Evolutionary conservation across 2,329 filamentous ascomycete genomes (phyloP), one percentile per base, ranked within the genome.

Genomic region (Microdochium trichocladiopsis): DNA sequence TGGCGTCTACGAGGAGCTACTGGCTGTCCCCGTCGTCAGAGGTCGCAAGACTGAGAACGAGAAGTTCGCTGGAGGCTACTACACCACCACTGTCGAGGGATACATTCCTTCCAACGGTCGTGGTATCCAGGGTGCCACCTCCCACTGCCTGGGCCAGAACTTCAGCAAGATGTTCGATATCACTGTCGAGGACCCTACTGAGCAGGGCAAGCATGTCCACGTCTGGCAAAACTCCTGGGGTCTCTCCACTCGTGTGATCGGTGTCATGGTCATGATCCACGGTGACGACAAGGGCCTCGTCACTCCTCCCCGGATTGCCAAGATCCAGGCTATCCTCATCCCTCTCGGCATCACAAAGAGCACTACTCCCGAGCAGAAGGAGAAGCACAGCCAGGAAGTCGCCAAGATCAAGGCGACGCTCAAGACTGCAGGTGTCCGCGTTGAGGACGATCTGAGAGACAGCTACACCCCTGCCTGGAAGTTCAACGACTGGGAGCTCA

Each of bases 221-320:
- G 92, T 97, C 53, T 97, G 93, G 92, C 94, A 99, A 71, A 99
- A 99, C 77, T 96, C 91, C 14, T 99, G 94, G 94, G 94, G 94
- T 72, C 82, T 99, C 55, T 97, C 93, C 1, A 99, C 94, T 51
- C 90, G 94, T 67, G 90, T 93, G 53, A 95, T 99, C 59, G 95
- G 94, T 74, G 91, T 97, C 69, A 97, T 97, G 93, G 89, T 96
- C 64, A 94, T 99, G 84, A 91, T 95, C 55, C 94, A 99, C 73
- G 87, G 91, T 63, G 94, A 99, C 68, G 88, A 99, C 75, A 93
- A 93, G 72, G 94, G 94, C 58, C 80, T 99, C 18, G 91, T 97
- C 56, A 84, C 97, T 50, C 94, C 94, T 66, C 94, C 94, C 41
- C 83, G 91, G 52, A 88, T 97, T 50, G 86, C 92, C 58, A 90